Evolutionary conservation across 1,284 basidiomycete genomes (phyloP), one percentile per base, ranked within the genome.

Genomic region (Cryptococcus sp.): DNA sequence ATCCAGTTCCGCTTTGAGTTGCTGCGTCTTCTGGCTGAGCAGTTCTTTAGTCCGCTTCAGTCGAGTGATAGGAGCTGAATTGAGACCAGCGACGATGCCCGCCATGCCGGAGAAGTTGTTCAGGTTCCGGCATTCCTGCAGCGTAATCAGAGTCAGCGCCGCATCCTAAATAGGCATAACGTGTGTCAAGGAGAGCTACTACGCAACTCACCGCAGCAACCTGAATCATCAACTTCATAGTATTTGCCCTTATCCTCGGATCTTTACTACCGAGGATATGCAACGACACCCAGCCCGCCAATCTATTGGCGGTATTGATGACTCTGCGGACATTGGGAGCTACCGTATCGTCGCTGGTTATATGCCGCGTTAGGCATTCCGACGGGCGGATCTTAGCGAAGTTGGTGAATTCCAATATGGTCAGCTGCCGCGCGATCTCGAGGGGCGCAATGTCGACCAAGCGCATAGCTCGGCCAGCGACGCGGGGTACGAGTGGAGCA

Each of bases 71-170:
- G 93, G 91, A 7, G 95, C 90, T 0, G 91, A 91, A 66, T 95
- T 95, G 47, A 99, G 82, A 2, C 93, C 96, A 15, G 94, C 95
- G 20, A 94, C 87, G 58, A 99, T 90, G 41, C 93, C 92, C 64
- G 94, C 92, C 88, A 99, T 93, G 17, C 89, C 90, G n/a, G 93
- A 94, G 78, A 93, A 99, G 78, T 99, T 99, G 76, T 97, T 92
- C 67, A 99, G 80, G 8, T 81, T 78, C 49, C 90, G 89, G 77
- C 93, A 96, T 42, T 90, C 88, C 93, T 96, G 63, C 25, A 10
- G 50, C 2, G 16, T 13, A 50, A 15, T 27, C 35, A 48, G 16
- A 10, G 8, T 45, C 16, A n/a, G 42, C 42, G 8, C 5, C 2
- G n/a, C 41, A 42, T 42, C 41, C 41, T 42, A 19, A 15, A 19